Percentiles rank a stretch among this genome's conserved stretches.
These are phyloP conservation scores for Grifola frondosa DNA, from an alignment of 1,284 basidiomycete genomes.

Conservation along the genomic window DNA sequence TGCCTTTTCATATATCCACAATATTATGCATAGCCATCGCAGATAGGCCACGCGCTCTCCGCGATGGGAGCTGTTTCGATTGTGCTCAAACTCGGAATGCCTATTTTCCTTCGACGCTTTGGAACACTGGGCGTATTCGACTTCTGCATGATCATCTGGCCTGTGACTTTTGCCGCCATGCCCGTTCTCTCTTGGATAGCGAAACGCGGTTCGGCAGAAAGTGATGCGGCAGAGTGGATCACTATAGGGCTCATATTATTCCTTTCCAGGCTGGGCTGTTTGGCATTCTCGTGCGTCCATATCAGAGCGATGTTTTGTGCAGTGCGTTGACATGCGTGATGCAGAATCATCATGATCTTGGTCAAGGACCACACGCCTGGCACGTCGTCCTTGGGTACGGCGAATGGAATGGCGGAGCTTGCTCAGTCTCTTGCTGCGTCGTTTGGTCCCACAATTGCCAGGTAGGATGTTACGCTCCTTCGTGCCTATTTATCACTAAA, in stretches of 20 bases:
- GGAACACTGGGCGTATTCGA: slow-evolving; percentile 34
- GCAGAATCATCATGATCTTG: slow-evolving; percentile 60
- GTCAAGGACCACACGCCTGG: slow-evolving; percentile 54
- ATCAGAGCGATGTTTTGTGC: background rate
- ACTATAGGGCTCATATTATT: slow-evolving; percentile 34
- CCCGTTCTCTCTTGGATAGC: slow-evolving; percentile 34
- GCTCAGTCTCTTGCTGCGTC: slow-evolving; percentile 55
- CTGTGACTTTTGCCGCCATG: slow-evolving; percentile 34
- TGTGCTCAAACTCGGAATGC: slow-evolving; percentile 38
- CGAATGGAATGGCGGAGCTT: slow-evolving; percentile 65
- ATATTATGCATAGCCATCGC: slow-evolving; percentile 40
- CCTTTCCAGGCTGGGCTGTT: slow-evolving; percentile 33
- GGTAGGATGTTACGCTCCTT: slow-evolving; percentile 14
- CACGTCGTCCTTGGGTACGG: slow-evolving; percentile 52
- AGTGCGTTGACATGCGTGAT: background rate
- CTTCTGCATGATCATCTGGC: slow-evolving; percentile 35
- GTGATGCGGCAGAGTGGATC: slow-evolving; percentile 32
- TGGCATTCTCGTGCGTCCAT: slow-evolving; percentile 38
- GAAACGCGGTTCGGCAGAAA: slow-evolving; percentile 13
- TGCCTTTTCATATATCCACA: background rate
- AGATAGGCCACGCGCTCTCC: slow-evolving; percentile 63
- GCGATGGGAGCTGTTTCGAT: slow-evolving; percentile 38
- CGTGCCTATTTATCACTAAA: background rate
- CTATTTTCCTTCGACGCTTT: slow-evolving; percentile 33
- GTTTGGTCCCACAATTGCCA: slow-evolving; percentile 51